Base-by-base conservation (phyloP, 352 stramenopile species). In the Phytophthora sp. region DNA sequence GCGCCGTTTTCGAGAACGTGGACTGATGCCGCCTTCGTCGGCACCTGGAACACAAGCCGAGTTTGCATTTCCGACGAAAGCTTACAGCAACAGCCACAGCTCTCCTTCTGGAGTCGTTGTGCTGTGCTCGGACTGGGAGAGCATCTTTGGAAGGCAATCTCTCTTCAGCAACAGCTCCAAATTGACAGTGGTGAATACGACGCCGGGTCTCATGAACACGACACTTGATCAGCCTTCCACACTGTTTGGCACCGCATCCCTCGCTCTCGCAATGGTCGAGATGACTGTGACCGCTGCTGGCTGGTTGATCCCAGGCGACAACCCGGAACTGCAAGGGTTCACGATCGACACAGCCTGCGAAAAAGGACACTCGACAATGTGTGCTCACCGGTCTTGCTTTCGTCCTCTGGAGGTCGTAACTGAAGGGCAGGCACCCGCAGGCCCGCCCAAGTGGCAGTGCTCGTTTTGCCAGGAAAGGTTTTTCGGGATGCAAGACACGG, bases 101-200 rank as follows among this genome's bases (percentile, higher is more conserved):
- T 62, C 39, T 8, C 58, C 59, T 17, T 74, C 67, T 4, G 34
- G 49, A 38, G 21, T 87, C 39, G 73, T 89, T 1, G 75, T 62
- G 3, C 46, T 91, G n/a, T 84, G 79, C 45, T 88, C 82, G 2
- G 82, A 91, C 53, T 91, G 82, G 82, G 67, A 69, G 18, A 79
- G 49, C 17, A 77, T 91, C 18, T 91, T 91, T 44, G 82, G 82
- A 2, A 76, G 71, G 15, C 82, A 91, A 48, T 87, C 79, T 18
- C 62, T 81, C 24, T 83, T 89, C 48, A 57, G 24, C 30, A 62
- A 62, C 23, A 74, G 65, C 24, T 75, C 75, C n/a, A 69, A 72
- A 1, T 27, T 91, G 10, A 80, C 61, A 5, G 32, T 73, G 5
- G 60, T 91, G 39, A 91, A 84, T 49, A 68, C 72, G 21, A 87